These are phyloP conservation scores for Euphorbia peplus DNA, from an alignment of 345 rosid species.

Conservation along the genomic window DNA sequence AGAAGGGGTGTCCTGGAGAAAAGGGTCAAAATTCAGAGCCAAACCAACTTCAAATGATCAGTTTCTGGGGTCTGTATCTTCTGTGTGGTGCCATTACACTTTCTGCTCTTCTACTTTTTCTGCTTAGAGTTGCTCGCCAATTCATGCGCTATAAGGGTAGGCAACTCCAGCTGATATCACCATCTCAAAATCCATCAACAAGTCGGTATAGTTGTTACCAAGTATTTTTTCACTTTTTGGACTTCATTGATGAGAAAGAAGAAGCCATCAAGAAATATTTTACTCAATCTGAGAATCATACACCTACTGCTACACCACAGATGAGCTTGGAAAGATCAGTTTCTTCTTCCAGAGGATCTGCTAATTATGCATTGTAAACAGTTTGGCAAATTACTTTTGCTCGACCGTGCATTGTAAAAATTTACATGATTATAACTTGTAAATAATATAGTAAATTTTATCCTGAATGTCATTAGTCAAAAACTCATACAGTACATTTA, in stretches of 20 bases:
- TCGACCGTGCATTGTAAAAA: background rate
- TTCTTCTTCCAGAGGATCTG: conserved; percentile 1
- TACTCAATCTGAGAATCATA: conserved; percentile 36
- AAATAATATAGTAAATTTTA: background rate
- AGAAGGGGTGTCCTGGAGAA: conserved; percentile 42
- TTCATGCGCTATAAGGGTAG: conserved; percentile 48
- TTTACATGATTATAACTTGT: background rate
- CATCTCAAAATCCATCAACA: conserved; percentile 25
- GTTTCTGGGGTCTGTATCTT: conserved; percentile 85
- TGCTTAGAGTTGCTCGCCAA: conserved; percentile 47
- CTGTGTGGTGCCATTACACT: conserved; percentile 46
- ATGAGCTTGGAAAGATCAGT: conserved; percentile 21
- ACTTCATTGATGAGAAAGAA: conserved; percentile 80
- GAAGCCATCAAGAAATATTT: conserved; percentile 71
- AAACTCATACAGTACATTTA: too few relatives aligned
- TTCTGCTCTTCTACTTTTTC: conserved; percentile 45
- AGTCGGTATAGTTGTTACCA: conserved; percentile 35
- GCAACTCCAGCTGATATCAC: conserved; percentile 25
- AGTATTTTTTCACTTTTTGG: conserved; percentile 45
- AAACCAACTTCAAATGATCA: conserved; percentile 54
- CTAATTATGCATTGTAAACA: background rate
- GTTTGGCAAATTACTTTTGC: background rate
- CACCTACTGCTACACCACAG: conserved; percentile 30
- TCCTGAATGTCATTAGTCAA: too few relatives aligned
- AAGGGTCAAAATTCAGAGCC: conserved; percentile 29